Base-by-base conservation (phyloP, 1,139 yeast species). In the Saccharomyces hybrid region DNA sequence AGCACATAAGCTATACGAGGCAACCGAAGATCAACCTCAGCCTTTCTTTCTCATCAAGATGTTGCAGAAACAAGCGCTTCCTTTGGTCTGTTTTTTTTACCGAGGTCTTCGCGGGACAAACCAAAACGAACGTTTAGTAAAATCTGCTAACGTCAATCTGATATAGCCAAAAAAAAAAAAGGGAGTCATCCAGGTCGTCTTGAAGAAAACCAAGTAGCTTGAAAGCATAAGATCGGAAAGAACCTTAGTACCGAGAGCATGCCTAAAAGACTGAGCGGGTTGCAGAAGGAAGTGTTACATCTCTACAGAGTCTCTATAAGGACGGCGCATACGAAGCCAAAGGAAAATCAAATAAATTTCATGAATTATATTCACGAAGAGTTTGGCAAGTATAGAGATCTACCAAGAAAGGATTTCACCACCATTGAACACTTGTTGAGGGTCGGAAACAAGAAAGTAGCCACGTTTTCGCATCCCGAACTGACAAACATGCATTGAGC, bases 391-490 rank as follows among this genome's bases (percentile, higher is more conserved):
- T 76, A 84, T 68, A 73, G 75, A 50, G 64, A 70, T 32, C 70
- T 91, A 14, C 82, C 87, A 34, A 83, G 88, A 66, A 85, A 88
- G 64, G 96, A 88, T 65, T 91, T 91, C 68, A 78, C 85, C 41
- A 88, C 96, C 1, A 83, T 93, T 51, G 99, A 93, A 68, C 93
- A 90, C 71, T 74, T 93, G 50, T 70, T 93, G 44, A 75, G 99
- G 55, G 79, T 80, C 9, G 99, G 98, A 2, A 77, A 80, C 59
- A 80, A 85, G 65, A 77, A 86, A 66, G 75, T 80, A 56, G 96
- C 89, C 59, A 79, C 84, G 82, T 88, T 84, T 63, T 81, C 86
- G 67, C 77, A 79, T 57, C 82, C 86, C 0, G 81, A 78, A 51
- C 81, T 86, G 48, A 85, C 83, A 62, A 85, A 86, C 62, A 85